Percentiles rank a stretch among this genome's conserved stretches.
These are phyloP conservation scores for Glebionis coronaria DNA, from an alignment of 129 eudicot genomes.

Conservation along the genomic window DNA sequence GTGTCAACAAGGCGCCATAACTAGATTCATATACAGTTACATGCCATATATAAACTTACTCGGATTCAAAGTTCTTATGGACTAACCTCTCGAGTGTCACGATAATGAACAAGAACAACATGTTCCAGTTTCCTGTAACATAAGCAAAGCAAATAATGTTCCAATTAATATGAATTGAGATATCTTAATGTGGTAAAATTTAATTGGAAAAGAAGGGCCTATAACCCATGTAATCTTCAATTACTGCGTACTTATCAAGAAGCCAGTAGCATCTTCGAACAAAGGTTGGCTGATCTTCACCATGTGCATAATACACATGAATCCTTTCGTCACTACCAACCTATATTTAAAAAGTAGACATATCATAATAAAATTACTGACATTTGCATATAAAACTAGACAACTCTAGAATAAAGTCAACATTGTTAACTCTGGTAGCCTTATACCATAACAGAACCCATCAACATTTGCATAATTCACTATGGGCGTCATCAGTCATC, in stretches of 20 bases:
- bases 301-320: slow-evolving; percentile 98
- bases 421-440: too few relatives aligned
- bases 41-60: not conserved
- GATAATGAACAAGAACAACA: slow-evolving; percentile 97
- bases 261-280: slow-evolving; percentile 99
- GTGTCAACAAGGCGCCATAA: too few relatives aligned
- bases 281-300: slow-evolving; percentile 76
- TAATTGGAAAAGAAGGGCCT: slow-evolving; percentile 2
- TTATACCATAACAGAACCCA: too few relatives aligned
- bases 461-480: too few relatives aligned
- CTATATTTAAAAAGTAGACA: slow-evolving; percentile 32
- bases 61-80: slow-evolving; percentile 11
- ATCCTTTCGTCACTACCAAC: slow-evolving; percentile 92
- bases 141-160: slow-evolving; percentile 25
- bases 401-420: not conserved
- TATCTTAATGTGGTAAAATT: slow-evolving; percentile 17
- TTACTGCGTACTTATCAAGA: slow-evolving; percentile 80
- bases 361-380: slow-evolving; percentile 1
- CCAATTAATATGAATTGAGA: slow-evolving; percentile 9
- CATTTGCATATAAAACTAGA: slow-evolving; percentile 1
- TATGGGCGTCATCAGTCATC: too few relatives aligned
- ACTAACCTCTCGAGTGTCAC: slow-evolving; percentile 92
- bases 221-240: slow-evolving; percentile 14
- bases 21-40: not conserved
- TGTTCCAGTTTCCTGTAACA: slow-evolving; percentile 74